These are phyloP conservation scores for Stephania japonica DNA, from an alignment of 164 flowering plant species.

Conservation along the genomic window DNA sequence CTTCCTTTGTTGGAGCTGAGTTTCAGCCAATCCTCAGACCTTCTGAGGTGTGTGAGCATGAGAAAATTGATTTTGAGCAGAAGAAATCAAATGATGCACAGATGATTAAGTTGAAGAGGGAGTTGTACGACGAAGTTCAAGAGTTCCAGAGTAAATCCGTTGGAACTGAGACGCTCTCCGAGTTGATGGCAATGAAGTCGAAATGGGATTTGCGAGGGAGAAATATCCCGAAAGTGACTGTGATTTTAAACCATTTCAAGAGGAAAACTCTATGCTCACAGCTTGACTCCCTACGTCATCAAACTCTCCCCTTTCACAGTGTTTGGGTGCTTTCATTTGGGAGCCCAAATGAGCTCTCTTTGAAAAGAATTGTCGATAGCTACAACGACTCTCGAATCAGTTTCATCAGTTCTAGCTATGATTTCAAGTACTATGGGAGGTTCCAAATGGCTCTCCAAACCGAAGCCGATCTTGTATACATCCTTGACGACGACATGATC, in stretches of 20 bases:
- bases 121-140: conserved; percentile 66
- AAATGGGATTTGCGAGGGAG: conserved; percentile 64
- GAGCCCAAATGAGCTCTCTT: conserved; percentile 70
- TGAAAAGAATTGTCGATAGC: conserved; percentile 71
- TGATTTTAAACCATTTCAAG: conserved; percentile 91
- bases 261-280: conserved; percentile 92
- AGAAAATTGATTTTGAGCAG: conserved; percentile 78
- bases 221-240: conserved; percentile 62
- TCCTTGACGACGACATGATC: conserved; percentile 96
- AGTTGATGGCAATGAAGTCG: conserved; percentile 79
- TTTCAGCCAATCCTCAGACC: conserved; percentile 24
- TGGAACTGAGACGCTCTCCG: conserved; percentile 64
- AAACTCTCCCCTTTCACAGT: conserved; percentile 80
- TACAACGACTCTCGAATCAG: conserved; percentile 82
- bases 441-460: conserved; percentile 96
- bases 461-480: conserved; percentile 80
- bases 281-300: conserved; percentile 77
- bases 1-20: conserved; percentile 27
- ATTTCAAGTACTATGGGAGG: conserved; percentile 95
- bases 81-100: conserved; percentile 76
- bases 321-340: conserved; percentile 94
- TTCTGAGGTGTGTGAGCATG: conserved; percentile 69
- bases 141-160: conserved; percentile 55
- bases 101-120: conserved; percentile 85
- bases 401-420: conserved; percentile 82